Evolutionary conservation across 805 yeast genomes (phyloP).

Genomic region (Barnettozyma populi): DNA sequence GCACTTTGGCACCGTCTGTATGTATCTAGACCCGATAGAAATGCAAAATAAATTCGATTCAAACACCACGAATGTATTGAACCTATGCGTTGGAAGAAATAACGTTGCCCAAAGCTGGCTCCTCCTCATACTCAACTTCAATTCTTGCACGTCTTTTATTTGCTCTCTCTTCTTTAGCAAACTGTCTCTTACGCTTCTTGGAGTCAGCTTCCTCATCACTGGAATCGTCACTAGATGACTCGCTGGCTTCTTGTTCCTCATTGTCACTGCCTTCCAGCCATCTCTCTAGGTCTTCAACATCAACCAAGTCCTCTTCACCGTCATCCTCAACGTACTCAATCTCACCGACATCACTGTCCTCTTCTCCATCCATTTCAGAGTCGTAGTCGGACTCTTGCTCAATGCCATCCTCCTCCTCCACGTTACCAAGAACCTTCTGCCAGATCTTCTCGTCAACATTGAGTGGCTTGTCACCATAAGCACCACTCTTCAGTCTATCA

Average conservation of each 20-base stretch:
- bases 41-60: conserved; percentile 5
- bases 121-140: conserved; percentile 83
- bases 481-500: conserved; percentile 94
- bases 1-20: neutral
- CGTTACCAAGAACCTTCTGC: conserved; percentile 86
- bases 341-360: conserved; percentile 60
- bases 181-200: conserved; percentile 32
- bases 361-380: conserved; percentile 45
- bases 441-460: conserved; percentile 95
- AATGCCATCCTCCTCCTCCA: conserved; percentile 60
- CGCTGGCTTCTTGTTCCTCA: conserved; percentile 32
- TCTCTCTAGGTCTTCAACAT: conserved; percentile 86
- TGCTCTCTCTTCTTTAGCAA: conserved; percentile 34
- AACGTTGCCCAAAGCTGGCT: conserved; percentile 33
- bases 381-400: conserved; percentile 43
- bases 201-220: conserved; percentile 32
- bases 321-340: conserved; percentile 88
- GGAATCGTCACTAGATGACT: conserved; percentile 32
- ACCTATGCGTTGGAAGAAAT: conserved; percentile 11
- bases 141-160: conserved; percentile 62
- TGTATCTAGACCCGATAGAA: conserved; percentile 2
- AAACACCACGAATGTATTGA: neutral
- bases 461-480: conserved; percentile 96
- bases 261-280: conserved; percentile 63
- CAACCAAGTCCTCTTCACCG: conserved; percentile 87